These are phyloP conservation scores for Elaeis oleifera DNA, from an alignment of 202 grass and related monocot species.

Conservation along the genomic window DNA sequence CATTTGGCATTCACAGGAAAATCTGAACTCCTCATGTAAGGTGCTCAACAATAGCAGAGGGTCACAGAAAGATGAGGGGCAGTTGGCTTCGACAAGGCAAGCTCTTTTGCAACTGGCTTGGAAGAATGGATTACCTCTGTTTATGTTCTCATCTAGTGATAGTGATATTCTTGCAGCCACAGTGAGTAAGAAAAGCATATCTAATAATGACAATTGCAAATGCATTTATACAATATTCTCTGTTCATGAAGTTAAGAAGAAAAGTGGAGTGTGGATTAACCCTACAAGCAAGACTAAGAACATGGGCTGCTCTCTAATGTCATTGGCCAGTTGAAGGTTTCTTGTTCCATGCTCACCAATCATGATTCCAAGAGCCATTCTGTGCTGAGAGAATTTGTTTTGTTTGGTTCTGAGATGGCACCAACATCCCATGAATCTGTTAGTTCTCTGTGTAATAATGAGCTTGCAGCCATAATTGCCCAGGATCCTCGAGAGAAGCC, in stretches of 20 bases:
- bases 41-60: constrained; percentile 32
- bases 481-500: constrained; percentile 26
- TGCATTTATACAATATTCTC: constrained; percentile 63
- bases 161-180: constrained; percentile 84
- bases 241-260: constrained; percentile 79
- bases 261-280: constrained; percentile 56
- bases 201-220: constrained; percentile 49
- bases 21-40: constrained; percentile 21
- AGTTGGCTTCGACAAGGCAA: constrained; percentile 52
- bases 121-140: constrained; percentile 84
- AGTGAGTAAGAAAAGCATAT: constrained; percentile 44
- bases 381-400: constrained; percentile 62
- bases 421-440: constrained; percentile 30
- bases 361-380: constrained; percentile 25
- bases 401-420: constrained; percentile 56
- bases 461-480: constrained; percentile 67
- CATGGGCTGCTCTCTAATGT: constrained; percentile 63
- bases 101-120: constrained; percentile 84
- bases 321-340: constrained; percentile 63
- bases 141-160: constrained; percentile 81
- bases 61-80: constrained; percentile 39
- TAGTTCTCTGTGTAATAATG: constrained; percentile 34
- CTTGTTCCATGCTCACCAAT: constrained; percentile 43
- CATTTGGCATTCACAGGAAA: constrained; percentile 29
- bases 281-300: constrained; percentile 55